Evolutionary conservation across 2,329 filamentous ascomycete species (phyloP), one percentile per base, ranked within the genome.

Genomic region (Colletotrichum tofieldiae): DNA sequence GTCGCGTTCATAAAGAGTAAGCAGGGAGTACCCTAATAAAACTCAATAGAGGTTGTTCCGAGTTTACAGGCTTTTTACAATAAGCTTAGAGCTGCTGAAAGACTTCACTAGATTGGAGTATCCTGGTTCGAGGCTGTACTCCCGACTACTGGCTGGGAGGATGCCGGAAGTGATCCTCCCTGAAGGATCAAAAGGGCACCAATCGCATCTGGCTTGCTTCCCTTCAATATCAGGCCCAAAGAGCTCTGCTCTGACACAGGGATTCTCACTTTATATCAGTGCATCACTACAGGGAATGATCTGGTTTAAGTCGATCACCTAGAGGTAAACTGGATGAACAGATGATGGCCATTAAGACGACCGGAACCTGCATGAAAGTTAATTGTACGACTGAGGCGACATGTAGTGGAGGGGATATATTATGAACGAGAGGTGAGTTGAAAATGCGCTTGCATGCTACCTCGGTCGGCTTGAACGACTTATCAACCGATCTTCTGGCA

Each of bases 131-230:
- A 61, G n/a, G 29, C 26, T 45, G 23, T 29, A 41, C 35, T 51
- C 47, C 55, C 47, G 37, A 26, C 8, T 23, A 41, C 32, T 26
- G 23, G 59, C 54, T 41, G 43, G 65, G 58, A 55, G 45, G 14
- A 65, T 64, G 59, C 65, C 26, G 52, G 54, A n/a, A 72, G 20
- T 2, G 29, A 39, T 52, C 23, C 39, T 64, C 23, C 35, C 11
- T n/a, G 2, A 35, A 69, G 51, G 58, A 64, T 59, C 29, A 11
- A 18, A 45, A 39, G 59, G 69, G 52, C 37, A 0, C 69, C 65
- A 72, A 69, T 65, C 45, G 60, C 68, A 71, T 71, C 68, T 71
- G 18, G 47, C 20, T 3, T 5, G 16, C 41, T 4, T 32, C 29
- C 29, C 29, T 39, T 70, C 45, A n/a, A 67, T 20, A 29, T 71